Conservation (phyloP, 257 asterid species). For the Orobanche coerulescens region DNA sequence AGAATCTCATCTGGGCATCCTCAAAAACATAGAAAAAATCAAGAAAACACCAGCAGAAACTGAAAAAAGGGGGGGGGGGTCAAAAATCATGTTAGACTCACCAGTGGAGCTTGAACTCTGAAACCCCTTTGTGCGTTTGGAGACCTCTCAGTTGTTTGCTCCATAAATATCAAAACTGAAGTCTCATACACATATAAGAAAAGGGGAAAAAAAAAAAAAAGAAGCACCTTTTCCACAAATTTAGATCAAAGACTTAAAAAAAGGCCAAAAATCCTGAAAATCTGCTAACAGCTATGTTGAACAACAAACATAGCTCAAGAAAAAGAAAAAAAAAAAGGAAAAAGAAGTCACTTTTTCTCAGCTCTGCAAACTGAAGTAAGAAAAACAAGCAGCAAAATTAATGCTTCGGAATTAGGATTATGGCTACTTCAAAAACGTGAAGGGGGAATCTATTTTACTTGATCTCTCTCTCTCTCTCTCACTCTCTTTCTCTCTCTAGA, state of each 20-base stretch:
- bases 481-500: slow-evolving; percentile 22
- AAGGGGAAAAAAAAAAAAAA: background rate
- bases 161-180: slow-evolving; percentile 44
- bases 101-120: slow-evolving; percentile 92
- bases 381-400: slow-evolving; percentile 30
- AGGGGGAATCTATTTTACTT: slow-evolving; percentile 34
- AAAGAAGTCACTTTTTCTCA: slow-evolving; percentile 21
- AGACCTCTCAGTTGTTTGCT: slow-evolving; percentile 66
- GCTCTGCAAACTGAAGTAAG: slow-evolving; percentile 46
- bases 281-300: slow-evolving; percentile 27
- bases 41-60: slow-evolving; percentile 6
- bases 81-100: slow-evolving; percentile 32
- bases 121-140: slow-evolving; percentile 66
- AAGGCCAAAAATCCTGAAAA: slow-evolving; percentile 31
- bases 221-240: slow-evolving; percentile 19
- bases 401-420: slow-evolving; percentile 41
- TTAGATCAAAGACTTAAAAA: slow-evolving; percentile 41
- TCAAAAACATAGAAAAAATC: slow-evolving; percentile 12
- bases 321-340: slow-evolving; percentile 2
- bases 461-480: slow-evolving; percentile 23
- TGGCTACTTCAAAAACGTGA: slow-evolving; percentile 29
- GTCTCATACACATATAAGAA: slow-evolving; percentile 28
- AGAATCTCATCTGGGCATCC: slow-evolving; percentile 25
- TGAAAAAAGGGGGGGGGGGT: no score
- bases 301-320: slow-evolving; percentile 19